These are phyloP conservation scores for Ascodesmis nigricans DNA, from an alignment of 495 filamentous ascomycete genomes.

Conservation along the genomic window DNA sequence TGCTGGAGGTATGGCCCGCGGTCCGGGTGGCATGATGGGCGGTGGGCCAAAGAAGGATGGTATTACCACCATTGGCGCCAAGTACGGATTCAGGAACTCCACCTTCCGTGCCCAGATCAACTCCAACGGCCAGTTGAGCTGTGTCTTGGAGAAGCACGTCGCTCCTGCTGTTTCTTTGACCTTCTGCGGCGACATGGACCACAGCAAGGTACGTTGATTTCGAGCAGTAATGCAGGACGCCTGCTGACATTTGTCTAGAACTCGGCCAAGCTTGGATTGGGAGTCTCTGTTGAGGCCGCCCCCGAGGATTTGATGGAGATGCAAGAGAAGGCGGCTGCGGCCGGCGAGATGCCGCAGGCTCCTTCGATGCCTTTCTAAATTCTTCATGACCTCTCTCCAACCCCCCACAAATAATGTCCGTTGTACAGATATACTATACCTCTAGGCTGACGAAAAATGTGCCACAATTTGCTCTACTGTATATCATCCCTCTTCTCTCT, in stretches of 20 bases:
- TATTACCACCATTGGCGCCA: slow-evolving; percentile 72
- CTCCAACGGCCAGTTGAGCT: slow-evolving; percentile 77
- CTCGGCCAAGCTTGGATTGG: slow-evolving; percentile 81
- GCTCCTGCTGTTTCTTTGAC: slow-evolving; percentile 74
- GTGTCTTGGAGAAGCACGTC: slow-evolving; percentile 84
- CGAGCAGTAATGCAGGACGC: no score
- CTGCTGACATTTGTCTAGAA: slow-evolving; percentile 35
- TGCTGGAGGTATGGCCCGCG: slow-evolving; percentile 36
- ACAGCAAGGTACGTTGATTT: slow-evolving; percentile 77
- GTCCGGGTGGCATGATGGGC: slow-evolving; percentile 40
- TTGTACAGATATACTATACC: no score
- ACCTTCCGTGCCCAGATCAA: slow-evolving; percentile 92
- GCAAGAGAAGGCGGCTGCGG: slow-evolving; percentile 43
- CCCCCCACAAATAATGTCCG: no score
- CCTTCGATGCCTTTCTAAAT: slow-evolving; percentile 30
- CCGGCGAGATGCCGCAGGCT: slow-evolving; percentile 27
- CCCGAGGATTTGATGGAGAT: slow-evolving; percentile 80
- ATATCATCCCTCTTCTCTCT: no score
- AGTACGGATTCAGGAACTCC: slow-evolving; percentile 92
- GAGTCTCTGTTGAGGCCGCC: slow-evolving; percentile 78
- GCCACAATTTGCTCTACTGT: no score
- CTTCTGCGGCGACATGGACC: slow-evolving; percentile 94
- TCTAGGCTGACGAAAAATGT: no score
- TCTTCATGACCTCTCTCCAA: slow-evolving; percentile 16
- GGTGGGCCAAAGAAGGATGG: slow-evolving; percentile 59